Percentiles rank a stretch among this genome's conserved stretches.
Evolutionary conservation across 2,329 filamentous ascomycete genomes (phyloP).

Genomic region (Elsinoe batatas): DNA sequence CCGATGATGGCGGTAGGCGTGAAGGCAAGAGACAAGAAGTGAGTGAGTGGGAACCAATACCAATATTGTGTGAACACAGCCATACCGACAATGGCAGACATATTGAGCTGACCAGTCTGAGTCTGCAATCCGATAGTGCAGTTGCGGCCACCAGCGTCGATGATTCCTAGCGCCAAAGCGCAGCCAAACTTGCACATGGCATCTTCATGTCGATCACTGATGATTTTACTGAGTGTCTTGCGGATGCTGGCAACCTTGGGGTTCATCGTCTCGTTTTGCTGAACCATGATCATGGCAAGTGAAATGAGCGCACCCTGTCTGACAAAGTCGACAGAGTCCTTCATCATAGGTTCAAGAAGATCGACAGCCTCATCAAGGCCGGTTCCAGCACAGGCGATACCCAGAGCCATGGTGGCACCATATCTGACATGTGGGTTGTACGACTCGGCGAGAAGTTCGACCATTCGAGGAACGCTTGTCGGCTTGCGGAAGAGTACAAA

Average conservation of each 20-base stretch:
- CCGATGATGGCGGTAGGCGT: conserved; percentile 95
- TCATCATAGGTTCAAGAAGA: conserved; percentile 96
- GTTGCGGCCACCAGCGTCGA: conserved; percentile 94
- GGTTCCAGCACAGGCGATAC: conserved; percentile 94
- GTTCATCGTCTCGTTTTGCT: conserved; percentile 98
- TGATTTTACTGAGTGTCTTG: conserved; percentile 88
- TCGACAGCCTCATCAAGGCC: conserved; percentile 94
- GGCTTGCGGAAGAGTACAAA: conserved; percentile 99
- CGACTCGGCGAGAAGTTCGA: conserved; percentile 92
- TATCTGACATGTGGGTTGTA: conserved; percentile 99
- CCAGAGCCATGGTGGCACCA: conserved; percentile 93
- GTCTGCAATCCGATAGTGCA: conserved; percentile 97
- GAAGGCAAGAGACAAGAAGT: conserved; percentile 93
- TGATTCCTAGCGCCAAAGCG: conserved; percentile 87
- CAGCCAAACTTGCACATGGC: conserved; percentile 99
- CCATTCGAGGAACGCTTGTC: conserved; percentile 94
- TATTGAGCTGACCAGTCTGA: conserved; percentile 95
- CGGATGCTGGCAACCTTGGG: conserved; percentile 86
- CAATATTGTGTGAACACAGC: conserved; percentile 98
- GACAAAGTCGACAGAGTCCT: conserved; percentile 97
- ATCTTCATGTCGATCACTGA: conserved; percentile 91
- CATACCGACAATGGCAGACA: conserved; percentile 96
- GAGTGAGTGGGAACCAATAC: conserved; percentile 99
- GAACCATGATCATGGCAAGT: conserved; percentile 96
- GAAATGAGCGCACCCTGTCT: conserved; percentile 92